Evolutionary conservation across 2,329 filamentous ascomycete species (phyloP).

Genomic region (Calonectria leucothoes): DNA sequence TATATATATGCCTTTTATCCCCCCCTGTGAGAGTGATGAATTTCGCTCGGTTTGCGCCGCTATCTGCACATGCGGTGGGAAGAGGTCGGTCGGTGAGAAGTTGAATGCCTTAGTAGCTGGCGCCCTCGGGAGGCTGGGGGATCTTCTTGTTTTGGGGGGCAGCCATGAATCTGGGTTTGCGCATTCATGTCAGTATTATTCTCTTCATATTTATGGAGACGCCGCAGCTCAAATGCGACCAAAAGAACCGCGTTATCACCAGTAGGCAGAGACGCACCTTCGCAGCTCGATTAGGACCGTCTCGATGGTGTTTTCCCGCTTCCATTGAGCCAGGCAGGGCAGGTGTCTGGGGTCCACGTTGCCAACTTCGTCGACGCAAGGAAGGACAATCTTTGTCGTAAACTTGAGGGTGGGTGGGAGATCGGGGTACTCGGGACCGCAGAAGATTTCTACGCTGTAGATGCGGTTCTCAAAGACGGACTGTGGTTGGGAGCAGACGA

Average conservation of each 20-base stretch:
- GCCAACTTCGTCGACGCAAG: slow-evolving; percentile 88
- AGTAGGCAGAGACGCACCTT: slow-evolving; percentile 63
- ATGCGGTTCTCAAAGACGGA: slow-evolving; percentile 99
- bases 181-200: background rate
- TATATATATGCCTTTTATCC: slow-evolving; percentile 8
- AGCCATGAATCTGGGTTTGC: slow-evolving; percentile 83
- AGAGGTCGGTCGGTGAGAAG: background rate
- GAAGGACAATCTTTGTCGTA: slow-evolving; percentile 94
- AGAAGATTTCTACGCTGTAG: slow-evolving; percentile 98
- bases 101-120: slow-evolving; percentile 55
- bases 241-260: background rate
- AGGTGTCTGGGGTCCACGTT: slow-evolving; percentile 87
- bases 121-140: slow-evolving; percentile 90
- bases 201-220: background rate
- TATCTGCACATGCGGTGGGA: background rate
- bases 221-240: too few relatives aligned
- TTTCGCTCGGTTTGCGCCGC: slow-evolving; percentile 14
- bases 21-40: slow-evolving; percentile 7
- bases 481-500: slow-evolving; percentile 54
- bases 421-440: slow-evolving; percentile 90
- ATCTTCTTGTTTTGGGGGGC: slow-evolving; percentile 93
- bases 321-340: slow-evolving; percentile 90
- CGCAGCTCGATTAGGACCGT: slow-evolving; percentile 88
- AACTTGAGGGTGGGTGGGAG: slow-evolving; percentile 91
- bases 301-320: slow-evolving; percentile 94